Percentiles rank a stretch among this genome's conserved stretches.
phyloP scores from a whole-genome alignment of 179 eudicot genomes.

The Kewa caespitosa region DNA sequence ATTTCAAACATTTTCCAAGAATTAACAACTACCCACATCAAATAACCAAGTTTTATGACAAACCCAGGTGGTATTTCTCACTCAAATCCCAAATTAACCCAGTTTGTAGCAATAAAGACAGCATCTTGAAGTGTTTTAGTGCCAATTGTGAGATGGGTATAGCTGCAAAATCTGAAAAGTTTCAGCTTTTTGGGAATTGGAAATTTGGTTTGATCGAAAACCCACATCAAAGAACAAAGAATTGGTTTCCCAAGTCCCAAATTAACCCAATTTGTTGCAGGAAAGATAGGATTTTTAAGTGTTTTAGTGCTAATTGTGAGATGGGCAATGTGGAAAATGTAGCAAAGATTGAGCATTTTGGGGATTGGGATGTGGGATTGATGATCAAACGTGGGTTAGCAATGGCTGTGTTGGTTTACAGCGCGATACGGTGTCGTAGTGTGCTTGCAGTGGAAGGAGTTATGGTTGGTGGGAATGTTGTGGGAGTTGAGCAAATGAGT shows the following conservation, averaged over 20 bases:
- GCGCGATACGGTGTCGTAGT: slow-evolving; percentile 13
- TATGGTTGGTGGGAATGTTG: slow-evolving; percentile 13
- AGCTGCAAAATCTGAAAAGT: not conserved
- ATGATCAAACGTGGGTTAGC: slow-evolving; percentile 17
- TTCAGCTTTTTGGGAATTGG: slow-evolving; percentile 13
- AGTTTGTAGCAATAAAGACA: not conserved
- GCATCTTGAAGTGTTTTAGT: not conserved
- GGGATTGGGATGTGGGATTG: slow-evolving; percentile 14
- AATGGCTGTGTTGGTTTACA: slow-evolving; percentile 6
- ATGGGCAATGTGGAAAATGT: not conserved
- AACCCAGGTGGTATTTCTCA: not conserved
- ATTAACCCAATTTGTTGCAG: not conserved
- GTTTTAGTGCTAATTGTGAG: not conserved
- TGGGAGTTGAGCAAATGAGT: slow-evolving; percentile 14
- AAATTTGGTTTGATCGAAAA: not conserved
- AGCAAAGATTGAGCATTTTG: not conserved
- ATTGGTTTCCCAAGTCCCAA: too few species aligned
- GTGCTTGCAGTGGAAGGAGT: slow-evolving; percentile 19
- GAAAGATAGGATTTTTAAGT: not conserved
- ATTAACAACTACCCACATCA: slow-evolving; percentile 6
- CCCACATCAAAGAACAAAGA: too few species aligned
- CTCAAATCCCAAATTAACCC: slow-evolving; percentile 13
- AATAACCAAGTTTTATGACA: not conserved
- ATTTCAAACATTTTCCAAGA: slow-evolving; percentile 1
- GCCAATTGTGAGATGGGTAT: not conserved